A percentile compares a stretch with the other conserved stretches of the same genome.
Evolutionary conservation across 306 rosid genomes (phyloP).

Genomic region (Adenanthera pavonina): DNA sequence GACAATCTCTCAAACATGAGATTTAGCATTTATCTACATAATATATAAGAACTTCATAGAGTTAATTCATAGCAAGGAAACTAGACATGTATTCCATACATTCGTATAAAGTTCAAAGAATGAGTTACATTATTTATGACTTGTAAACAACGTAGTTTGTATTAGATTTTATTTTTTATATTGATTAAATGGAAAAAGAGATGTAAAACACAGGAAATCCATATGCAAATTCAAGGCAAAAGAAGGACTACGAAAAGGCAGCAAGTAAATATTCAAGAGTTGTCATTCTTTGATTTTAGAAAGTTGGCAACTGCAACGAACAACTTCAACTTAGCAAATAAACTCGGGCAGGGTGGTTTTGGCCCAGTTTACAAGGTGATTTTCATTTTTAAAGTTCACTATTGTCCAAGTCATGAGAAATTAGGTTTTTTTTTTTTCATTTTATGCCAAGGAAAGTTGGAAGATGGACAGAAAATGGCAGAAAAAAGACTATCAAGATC

Average conservation of each 20-base stretch:
- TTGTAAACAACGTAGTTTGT: too few species aligned
- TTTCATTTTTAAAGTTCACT: neutral
- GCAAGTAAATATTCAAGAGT: constrained; percentile 35
- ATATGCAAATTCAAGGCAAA: neutral
- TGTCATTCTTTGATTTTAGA: constrained; percentile 35
- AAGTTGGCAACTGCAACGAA: constrained; percentile 41
- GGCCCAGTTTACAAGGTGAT: too few species aligned
- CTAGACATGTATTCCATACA: too few species aligned
- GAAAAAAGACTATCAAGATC: constrained; percentile 34
- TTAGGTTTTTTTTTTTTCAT: too few species aligned
- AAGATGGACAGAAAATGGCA: constrained; percentile 27
- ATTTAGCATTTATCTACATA: neutral
- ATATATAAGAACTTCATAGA: neutral
- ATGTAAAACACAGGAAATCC: neutral
- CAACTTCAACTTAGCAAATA: too few species aligned
- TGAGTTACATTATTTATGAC: too few species aligned
- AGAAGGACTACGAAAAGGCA: neutral
- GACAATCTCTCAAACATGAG: neutral
- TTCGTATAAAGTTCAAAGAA: too few species aligned
- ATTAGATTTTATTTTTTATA: too few species aligned
- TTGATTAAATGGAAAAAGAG: too few species aligned
- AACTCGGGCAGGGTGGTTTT: too few species aligned
- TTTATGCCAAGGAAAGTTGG: constrained; percentile 19
- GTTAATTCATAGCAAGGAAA: neutral
- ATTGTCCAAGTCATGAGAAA: neutral